These are phyloP conservation scores for Kurtzmaniella quercitrusa DNA, from an alignment of 1,139 yeast species.

Conservation along the genomic window DNA sequence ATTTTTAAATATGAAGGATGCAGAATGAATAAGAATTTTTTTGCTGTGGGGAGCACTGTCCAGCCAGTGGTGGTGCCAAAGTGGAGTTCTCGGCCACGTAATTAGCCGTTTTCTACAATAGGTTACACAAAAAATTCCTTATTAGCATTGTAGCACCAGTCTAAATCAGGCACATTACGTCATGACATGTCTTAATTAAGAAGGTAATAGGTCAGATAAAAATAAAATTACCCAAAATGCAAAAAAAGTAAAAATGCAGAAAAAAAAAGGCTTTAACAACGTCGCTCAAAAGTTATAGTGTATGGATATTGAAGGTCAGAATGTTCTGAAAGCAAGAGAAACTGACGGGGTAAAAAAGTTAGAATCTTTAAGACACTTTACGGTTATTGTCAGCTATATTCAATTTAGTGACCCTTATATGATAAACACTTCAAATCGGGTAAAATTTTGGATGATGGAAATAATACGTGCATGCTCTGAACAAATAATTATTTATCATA, in stretches of 20 bases:
- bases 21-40: not conserved
- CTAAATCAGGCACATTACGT: constrained; percentile 1
- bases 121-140: not conserved
- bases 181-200: not conserved
- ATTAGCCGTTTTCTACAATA: not conserved
- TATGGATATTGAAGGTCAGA: too few species aligned
- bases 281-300: too few species aligned
- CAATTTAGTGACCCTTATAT: too few species aligned
- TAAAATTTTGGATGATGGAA: too few species aligned
- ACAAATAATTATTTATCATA: not conserved
- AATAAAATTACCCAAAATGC: not conserved
- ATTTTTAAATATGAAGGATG: too few species aligned
- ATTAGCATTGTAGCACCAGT: not conserved
- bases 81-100: not conserved
- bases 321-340: too few species aligned
- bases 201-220: not conserved
- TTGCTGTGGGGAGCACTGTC: not conserved
- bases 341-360: too few species aligned
- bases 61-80: not conserved
- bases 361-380: too few species aligned
- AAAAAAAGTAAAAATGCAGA: too few species aligned
- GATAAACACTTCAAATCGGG: too few species aligned
- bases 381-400: too few species aligned
- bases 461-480: not conserved
- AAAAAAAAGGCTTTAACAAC: not conserved